phyloP scores from a whole-genome alignment of 768 basidiomycete genomes.

The Paxillus involutus region DNA sequence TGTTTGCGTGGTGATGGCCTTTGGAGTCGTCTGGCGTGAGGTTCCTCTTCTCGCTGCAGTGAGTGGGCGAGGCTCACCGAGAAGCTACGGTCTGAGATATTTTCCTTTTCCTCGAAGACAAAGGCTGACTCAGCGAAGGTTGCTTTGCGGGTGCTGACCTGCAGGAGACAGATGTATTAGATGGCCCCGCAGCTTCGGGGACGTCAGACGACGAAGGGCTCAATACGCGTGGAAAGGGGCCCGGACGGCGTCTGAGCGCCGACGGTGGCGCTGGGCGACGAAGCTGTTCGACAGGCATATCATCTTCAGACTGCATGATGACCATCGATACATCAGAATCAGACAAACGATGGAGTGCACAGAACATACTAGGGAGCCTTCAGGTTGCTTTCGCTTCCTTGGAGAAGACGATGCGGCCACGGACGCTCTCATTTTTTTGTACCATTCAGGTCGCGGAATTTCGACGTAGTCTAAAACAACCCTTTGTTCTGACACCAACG shows the following conservation, averaged over 20 bases:
- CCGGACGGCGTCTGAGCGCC: background rate
- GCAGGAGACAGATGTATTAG: background rate
- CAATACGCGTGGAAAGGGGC: background rate
- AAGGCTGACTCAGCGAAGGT: background rate
- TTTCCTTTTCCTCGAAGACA: constrained; percentile 19
- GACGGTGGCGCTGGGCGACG: background rate
- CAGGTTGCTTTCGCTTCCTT: constrained; percentile 9
- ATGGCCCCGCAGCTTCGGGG: background rate
- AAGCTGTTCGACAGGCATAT: background rate
- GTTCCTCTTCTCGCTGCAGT: constrained; percentile 29
- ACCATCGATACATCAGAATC: background rate
- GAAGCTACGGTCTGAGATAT: constrained; percentile 23
- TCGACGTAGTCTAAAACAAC: constrained; percentile 25
- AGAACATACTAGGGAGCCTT: background rate
- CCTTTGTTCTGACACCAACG: constrained; percentile 7
- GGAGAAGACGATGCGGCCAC: background rate
- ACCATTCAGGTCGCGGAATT: constrained; percentile 15
- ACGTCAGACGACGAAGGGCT: background rate
- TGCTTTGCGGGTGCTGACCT: background rate
- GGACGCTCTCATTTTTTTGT: background rate
- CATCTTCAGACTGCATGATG: constrained; percentile 3
- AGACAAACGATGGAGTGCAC: background rate
- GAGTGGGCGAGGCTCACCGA: constrained; percentile 31
- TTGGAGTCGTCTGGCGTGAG: constrained; percentile 25
- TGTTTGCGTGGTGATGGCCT: constrained; percentile 14